Percentiles rank a stretch among this genome's conserved stretches.
Evolutionary conservation across 2,329 filamentous ascomycete species (phyloP).

Genomic region (Biscogniauxia sp.): DNA sequence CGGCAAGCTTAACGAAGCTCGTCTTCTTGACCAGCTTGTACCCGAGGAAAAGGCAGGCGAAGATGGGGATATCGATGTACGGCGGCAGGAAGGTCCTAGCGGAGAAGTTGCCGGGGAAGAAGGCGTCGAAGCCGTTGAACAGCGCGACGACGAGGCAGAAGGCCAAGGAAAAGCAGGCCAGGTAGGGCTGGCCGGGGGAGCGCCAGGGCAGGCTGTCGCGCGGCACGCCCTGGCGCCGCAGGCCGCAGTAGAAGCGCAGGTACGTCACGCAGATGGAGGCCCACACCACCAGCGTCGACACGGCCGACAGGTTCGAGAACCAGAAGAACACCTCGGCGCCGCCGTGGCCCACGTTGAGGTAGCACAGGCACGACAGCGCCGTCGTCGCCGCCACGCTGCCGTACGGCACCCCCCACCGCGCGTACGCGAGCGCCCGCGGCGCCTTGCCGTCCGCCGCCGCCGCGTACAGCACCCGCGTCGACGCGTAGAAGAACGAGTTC

Average conservation of each 20-base stretch:
- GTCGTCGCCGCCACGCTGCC: slow-evolving; percentile 58
- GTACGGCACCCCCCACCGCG: slow-evolving; percentile 56
- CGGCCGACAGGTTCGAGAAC: slow-evolving; percentile 57
- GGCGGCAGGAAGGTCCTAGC: slow-evolving; percentile 59
- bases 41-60: slow-evolving; percentile 59
- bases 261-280: slow-evolving; percentile 66
- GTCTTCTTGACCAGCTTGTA: slow-evolving; percentile 68
- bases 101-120: slow-evolving; percentile 53
- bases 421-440: slow-evolving; percentile 49
- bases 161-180: slow-evolving; percentile 60
- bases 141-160: slow-evolving; percentile 65
- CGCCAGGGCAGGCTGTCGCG: slow-evolving; percentile 27
- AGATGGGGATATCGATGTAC: slow-evolving; percentile 69
- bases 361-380: slow-evolving; percentile 60
- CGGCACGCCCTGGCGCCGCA: slow-evolving; percentile 25
- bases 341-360: slow-evolving; percentile 58
- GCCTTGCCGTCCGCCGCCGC: slow-evolving; percentile 55
- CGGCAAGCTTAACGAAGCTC: slow-evolving; percentile 38
- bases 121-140: slow-evolving; percentile 71
- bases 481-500: slow-evolving; percentile 34
- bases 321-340: slow-evolving; percentile 40
- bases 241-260: slow-evolving; percentile 22
- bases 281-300: slow-evolving; percentile 69
- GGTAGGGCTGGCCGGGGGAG: slow-evolving; percentile 60
- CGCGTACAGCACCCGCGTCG: slow-evolving; percentile 32